Percentiles rank a stretch among this genome's conserved stretches.
These are phyloP conservation scores for Penicillium roqueforti DNA, from an alignment of 495 filamentous ascomycete genomes.

Conservation along the genomic window DNA sequence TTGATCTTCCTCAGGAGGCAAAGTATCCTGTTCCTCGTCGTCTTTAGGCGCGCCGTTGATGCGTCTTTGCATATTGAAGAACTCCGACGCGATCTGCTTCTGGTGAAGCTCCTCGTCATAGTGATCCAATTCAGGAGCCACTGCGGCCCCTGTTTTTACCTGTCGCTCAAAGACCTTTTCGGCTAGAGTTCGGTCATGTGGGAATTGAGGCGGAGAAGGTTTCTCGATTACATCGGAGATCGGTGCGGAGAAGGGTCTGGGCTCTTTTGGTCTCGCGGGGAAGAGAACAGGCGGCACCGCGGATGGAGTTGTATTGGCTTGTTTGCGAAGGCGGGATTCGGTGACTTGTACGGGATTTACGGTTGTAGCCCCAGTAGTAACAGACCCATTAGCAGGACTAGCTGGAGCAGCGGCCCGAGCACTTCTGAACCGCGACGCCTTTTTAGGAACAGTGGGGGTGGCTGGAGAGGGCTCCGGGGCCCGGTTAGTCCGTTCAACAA, in stretches of 20 bases:
- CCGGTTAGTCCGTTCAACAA: conserved; percentile 45
- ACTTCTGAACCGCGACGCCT: conserved; percentile 43
- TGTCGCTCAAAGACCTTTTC: conserved; percentile 60
- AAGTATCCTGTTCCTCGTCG: conserved; percentile 51
- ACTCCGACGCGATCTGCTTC: conserved; percentile 75
- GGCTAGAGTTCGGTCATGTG: conserved; percentile 55
- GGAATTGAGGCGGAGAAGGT: conserved; percentile 36
- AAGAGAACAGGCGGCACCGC: conserved; percentile 32
- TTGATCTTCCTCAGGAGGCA: conserved; percentile 59
- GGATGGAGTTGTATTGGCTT: conserved; percentile 18
- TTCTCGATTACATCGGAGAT: conserved; percentile 35
- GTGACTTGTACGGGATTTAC: conserved; percentile 10
- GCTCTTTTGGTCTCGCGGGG: conserved; percentile 40
- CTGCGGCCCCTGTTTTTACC: conserved; percentile 18
- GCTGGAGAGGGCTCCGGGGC: conserved; percentile 11
- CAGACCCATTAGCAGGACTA: conserved; percentile 6
- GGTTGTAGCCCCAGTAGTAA: conserved; percentile 7
- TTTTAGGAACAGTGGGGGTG: conserved; percentile 32
- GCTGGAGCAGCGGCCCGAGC: conserved; percentile 19
- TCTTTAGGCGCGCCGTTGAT: conserved; percentile 70
- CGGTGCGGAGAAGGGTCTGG: conserved; percentile 45
- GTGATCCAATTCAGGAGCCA: conserved; percentile 59
- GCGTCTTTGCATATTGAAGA: conserved; percentile 70
- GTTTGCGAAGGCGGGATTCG: conserved; percentile 17
- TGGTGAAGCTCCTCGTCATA: conserved; percentile 68